Evolutionary conservation across 192 early-diverging fungal genomes (phyloP).

Genomic region (Dissophora globulifera): DNA sequence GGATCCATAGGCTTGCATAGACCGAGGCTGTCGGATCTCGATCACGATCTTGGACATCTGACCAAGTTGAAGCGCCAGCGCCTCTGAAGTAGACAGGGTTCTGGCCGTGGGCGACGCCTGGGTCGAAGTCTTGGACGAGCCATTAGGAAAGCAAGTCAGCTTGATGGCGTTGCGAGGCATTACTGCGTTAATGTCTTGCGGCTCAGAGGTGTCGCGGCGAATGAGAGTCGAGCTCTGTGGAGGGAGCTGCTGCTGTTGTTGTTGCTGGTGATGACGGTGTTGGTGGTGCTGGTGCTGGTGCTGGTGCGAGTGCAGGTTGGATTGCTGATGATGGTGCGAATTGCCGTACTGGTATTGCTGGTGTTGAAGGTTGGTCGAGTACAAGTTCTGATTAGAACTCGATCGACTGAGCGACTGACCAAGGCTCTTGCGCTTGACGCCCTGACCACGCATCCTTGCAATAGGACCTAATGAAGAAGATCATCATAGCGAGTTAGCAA

Average conservation of each 20-base stretch:
- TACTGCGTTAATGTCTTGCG: slow-evolving; percentile 8
- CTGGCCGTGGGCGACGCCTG: neutral
- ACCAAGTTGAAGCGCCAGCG: slow-evolving; percentile 17
- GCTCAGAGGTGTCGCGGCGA: neutral
- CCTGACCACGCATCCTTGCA: slow-evolving; percentile 30
- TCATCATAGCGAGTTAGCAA: neutral
- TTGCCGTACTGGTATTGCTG: slow-evolving; percentile 8
- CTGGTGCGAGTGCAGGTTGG: neutral
- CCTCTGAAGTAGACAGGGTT: slow-evolving; percentile 14
- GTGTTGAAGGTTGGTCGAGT: slow-evolving; percentile 23
- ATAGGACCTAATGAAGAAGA: slow-evolving; percentile 31
- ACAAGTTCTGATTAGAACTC: slow-evolving; percentile 31
- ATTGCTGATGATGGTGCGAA: neutral
- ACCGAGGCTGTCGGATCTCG: slow-evolving; percentile 36
- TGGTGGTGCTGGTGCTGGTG: neutral
- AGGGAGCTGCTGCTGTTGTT: neutral
- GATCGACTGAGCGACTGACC: slow-evolving; percentile 27
- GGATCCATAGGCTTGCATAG: slow-evolving; percentile 18
- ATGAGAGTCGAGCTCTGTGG: neutral
- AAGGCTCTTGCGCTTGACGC: slow-evolving; percentile 34
- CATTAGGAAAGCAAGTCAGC: slow-evolving; percentile 32
- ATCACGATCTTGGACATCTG: slow-evolving; percentile 42
- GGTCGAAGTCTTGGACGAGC: neutral
- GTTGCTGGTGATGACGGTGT: neutral
- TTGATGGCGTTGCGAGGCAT: slow-evolving; percentile 32